Base-by-base conservation (phyloP, 352 stramenopile genomes). In the Pythium phragmiticola region DNA sequence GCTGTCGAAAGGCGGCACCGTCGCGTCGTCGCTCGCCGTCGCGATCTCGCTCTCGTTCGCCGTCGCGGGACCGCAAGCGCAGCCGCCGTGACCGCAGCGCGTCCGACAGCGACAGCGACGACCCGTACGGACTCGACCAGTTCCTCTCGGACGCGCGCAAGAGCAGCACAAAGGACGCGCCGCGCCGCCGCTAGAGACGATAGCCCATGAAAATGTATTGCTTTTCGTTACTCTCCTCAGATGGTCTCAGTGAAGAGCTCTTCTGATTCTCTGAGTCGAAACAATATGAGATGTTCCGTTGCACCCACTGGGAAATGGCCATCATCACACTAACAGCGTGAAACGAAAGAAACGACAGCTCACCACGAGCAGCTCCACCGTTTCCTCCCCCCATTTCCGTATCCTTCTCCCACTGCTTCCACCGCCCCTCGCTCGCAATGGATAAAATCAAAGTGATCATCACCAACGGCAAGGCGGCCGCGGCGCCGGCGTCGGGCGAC, bases 121-220 rank as follows among this genome's bases (percentile, higher is more conserved):
- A 96, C 47, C 88, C 88, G 37, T 96, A 93, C 37, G 87, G 85
- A 17, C 65, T 96, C 30, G 88, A 94, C 57, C 79, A 91, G 64
- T 94, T 95, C 59, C 68, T 95, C 26, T 83, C 82, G 13, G 84
- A 95, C 37, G 86, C 86, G 11, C 79, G 86, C 47, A 73, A 73
- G 57, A 69, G 26, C 48, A 73, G 33, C 34, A 71, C 63, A 53
- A 71, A 63, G 30, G 47, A 45, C 6, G 53, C 47, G 36, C 51
- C 64, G 26, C 61, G 33, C 7, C 64, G 64, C 26, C 57, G 57
- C 36, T 57, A 57, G 26, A 62, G 50, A 39, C 9, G 6, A 12
- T 12, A 4, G 11, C 1, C 16, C 0, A 34, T 28, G 16, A 23
- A 60, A 65, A 61, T 57, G 42, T 52, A 65, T 52, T 61, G 56